A percentile compares a stretch with the other conserved stretches of the same genome.
These are phyloP conservation scores for Picea abies DNA, from an alignment of 83 land plant species.

Conservation along the genomic window DNA sequence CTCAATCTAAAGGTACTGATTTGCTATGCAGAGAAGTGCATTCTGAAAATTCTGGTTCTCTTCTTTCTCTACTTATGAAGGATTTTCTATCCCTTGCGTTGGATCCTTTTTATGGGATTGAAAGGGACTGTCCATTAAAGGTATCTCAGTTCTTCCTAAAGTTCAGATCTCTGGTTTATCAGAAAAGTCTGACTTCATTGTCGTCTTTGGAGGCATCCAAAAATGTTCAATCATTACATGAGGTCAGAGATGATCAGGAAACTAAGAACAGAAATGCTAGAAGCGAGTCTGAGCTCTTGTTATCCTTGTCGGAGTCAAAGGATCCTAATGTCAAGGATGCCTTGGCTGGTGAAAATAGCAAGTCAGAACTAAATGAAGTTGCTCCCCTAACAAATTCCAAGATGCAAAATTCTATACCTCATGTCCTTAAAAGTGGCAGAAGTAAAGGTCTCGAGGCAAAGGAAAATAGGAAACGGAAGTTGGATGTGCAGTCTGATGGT, in stretches of 20 bases:
- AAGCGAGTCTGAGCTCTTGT: no score
- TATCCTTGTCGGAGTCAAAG: no score
- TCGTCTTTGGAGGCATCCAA: background rate
- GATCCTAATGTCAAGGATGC: background rate
- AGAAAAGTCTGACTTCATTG: slow-evolving; percentile 37
- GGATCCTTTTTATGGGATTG: no score
- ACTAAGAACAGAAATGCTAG: no score
- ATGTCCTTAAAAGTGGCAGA: background rate
- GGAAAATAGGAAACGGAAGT: slow-evolving; percentile 7
- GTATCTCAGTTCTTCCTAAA: no score
- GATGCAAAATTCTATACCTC: background rate
- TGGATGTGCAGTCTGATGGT: background rate
- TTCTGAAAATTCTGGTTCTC: no score
- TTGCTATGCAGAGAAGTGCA: no score
- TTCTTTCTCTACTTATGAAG: background rate
- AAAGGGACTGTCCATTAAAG: no score
- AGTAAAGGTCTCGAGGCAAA: background rate
- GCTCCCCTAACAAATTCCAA: background rate
- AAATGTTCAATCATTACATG: background rate
- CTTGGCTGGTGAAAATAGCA: background rate
- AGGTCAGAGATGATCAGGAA: no score
- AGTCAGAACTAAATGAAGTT: background rate
- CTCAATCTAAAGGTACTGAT: no score
- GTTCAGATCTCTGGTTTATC: slow-evolving; percentile 42
- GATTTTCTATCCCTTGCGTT: no score